Base-by-base conservation (phyloP, 2,329 filamentous ascomycete species). In the Fusarium sp. region DNA sequence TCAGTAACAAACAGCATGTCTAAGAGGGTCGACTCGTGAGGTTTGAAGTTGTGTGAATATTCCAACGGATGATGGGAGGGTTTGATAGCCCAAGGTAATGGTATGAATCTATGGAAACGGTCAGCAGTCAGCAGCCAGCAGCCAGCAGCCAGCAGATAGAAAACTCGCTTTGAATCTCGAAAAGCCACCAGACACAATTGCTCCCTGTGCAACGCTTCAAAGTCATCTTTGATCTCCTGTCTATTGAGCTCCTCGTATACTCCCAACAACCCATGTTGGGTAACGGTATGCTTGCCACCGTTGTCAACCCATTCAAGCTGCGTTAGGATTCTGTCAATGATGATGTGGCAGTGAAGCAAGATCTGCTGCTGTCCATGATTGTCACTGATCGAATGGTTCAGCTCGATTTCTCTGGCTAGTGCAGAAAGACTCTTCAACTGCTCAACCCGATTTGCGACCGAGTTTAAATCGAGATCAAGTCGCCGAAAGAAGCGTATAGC, bases 401-500 rank as follows among this genome's bases (percentile, higher is more conserved):
- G 14, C 11, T 52, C 46, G 4, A 58, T 1, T 0, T 52, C 21
- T 4, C 6, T 52, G 0, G 11, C 46, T n/a, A 58, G 11, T 19
- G 0, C 19, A 5, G 33, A 58, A 4, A 58, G 27, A 1, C 11
- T 21, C 6, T 45, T 23, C 2, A 58, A 14, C 13, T 58, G 39
- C 6, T 33, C 37, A 1, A 37, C 44, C 1, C 35, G 29, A 7
- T 36, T 41, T 4, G 13, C 3, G 1, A 32, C 45, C 8, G 36
- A 36, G 0, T 42, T 35, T 4, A 27, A 19, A 17, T 6, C 17
- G 2, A 6, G 2, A 15, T 53, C 9, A 5, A 58, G 25, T 29
- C 25, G 35, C 2, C 45, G 53, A 7, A 58, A 53, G 25, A 53
- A 58, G 10, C 47, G 19, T 1, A 37, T 32, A 6, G 55, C 53